A percentile compares a stretch with the other conserved stretches of the same genome.
These are phyloP conservation scores for Sugiyamaella grinbergsii DNA, from an alignment of 1,139 yeast genomes.

Conservation along the genomic window DNA sequence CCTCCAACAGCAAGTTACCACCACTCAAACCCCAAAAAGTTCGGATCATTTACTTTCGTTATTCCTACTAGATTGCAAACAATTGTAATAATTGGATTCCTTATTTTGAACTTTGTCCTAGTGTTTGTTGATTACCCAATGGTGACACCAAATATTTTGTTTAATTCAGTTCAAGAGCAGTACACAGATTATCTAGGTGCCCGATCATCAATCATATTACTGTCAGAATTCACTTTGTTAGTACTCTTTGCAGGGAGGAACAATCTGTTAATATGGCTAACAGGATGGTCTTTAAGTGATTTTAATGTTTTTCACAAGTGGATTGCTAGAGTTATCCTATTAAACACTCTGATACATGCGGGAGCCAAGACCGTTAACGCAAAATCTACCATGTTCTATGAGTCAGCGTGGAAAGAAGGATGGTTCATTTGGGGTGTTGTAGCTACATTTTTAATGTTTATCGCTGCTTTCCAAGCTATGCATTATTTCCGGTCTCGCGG, in stretches of 20 bases:
- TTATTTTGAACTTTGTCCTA: constrained; percentile 47
- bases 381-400: constrained; percentile 12
- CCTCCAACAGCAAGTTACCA: constrained; percentile 52
- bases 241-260: constrained; percentile 64
- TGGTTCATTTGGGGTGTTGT: constrained; percentile 53
- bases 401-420: constrained; percentile 9
- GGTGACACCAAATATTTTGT: constrained; percentile 45
- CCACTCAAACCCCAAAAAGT: constrained; percentile 47
- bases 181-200: constrained; percentile 56
- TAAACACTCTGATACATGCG: constrained; percentile 46
- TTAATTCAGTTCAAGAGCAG: constrained; percentile 29
- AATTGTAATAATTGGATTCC: constrained; percentile 50
- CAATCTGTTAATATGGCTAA: constrained; percentile 56
- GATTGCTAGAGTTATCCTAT: constrained; percentile 54
- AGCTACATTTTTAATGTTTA: constrained; percentile 33
- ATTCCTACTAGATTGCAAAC: constrained; percentile 68
- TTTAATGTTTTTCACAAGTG: constrained; percentile 63
- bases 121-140: constrained; percentile 46
- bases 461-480: constrained; percentile 52
- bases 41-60: constrained; percentile 38
- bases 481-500: constrained; percentile 53
- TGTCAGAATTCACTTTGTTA: constrained; percentile 54
- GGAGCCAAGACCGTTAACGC: constrained; percentile 24
- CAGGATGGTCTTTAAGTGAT: constrained; percentile 63
- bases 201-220: constrained; percentile 57